phyloP scores from a whole-genome alignment of 2,329 filamentous ascomycete genomes.

The Diplodia intermedia region DNA sequence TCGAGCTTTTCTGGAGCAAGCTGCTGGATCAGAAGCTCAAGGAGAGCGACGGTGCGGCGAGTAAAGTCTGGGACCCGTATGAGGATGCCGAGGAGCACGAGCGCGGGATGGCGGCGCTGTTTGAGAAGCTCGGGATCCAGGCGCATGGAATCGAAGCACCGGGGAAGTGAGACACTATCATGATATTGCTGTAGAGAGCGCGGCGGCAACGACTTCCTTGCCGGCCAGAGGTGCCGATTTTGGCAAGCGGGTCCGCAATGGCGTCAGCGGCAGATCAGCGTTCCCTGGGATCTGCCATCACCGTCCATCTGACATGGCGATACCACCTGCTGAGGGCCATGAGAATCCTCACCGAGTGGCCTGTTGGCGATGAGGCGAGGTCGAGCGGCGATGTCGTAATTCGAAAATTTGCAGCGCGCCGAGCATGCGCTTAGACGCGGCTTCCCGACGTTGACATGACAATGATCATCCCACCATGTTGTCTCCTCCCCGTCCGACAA shows the following conservation, averaged over 20 bases:
- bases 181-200: no score
- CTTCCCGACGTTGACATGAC: not conserved
- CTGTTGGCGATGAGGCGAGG: not conserved
- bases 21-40: not conserved
- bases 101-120: not conserved
- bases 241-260: conserved; percentile 1
- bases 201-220: not conserved
- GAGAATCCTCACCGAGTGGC: not conserved
- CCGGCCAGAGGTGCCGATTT: not conserved
- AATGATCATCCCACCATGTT: conserved; percentile 16
- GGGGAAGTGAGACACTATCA: no score
- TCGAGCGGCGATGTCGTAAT: not conserved
- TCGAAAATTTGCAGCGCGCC: conserved; percentile 5
- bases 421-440: not conserved
- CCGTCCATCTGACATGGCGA: not conserved
- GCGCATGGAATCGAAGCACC: no score
- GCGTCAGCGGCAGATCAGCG: conserved; percentile 3
- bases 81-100: not conserved
- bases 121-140: not conserved
- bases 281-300: not conserved
- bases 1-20: conserved; percentile 3
- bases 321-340: not conserved
- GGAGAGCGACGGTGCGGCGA: not conserved
- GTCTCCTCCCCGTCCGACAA: not conserved
- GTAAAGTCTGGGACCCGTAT: not conserved